phyloP scores from a whole-genome alignment of 805 yeast species.

The Lachancea nothofagi region DNA sequence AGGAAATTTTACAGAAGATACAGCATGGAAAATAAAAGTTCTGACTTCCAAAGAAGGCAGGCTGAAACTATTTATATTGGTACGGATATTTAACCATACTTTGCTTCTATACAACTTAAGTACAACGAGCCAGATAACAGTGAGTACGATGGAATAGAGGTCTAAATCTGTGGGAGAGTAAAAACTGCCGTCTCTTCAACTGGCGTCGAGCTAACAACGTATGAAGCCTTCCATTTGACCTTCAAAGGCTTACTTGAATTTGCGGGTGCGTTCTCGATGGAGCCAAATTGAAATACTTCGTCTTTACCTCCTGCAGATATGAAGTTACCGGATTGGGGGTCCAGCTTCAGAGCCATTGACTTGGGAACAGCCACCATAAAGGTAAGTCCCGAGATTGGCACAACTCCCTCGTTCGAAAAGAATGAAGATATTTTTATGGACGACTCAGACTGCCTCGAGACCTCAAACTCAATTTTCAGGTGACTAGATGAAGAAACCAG shows the following conservation, averaged over 20 bases:
- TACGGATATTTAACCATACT: neutral
- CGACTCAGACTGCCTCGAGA: constrained; percentile 34
- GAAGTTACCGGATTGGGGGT: constrained; percentile 54
- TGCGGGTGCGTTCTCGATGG: constrained; percentile 32
- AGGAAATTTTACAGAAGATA: constrained; percentile 30
- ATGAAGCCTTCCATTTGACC: constrained; percentile 71
- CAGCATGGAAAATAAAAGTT: constrained; percentile 25
- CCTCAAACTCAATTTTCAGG: constrained; percentile 46
- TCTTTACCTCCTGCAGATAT: constrained; percentile 44
- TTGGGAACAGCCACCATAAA: constrained; percentile 71
- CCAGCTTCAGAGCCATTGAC: constrained; percentile 48
- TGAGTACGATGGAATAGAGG: neutral
- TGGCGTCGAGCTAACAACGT: constrained; percentile 41
- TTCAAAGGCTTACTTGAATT: constrained; percentile 43
- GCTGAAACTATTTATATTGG: no score
- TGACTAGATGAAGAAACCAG: constrained; percentile 40
- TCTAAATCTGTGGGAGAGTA: constrained; percentile 31
- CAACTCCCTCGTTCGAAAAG: constrained; percentile 46
- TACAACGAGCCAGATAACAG: neutral
- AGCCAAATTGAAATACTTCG: constrained; percentile 47
- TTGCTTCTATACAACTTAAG: constrained; percentile 1
- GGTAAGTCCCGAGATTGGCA: constrained; percentile 45
- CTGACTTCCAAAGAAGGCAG: no score
- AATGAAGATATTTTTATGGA: constrained; percentile 41
- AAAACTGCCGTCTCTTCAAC: constrained; percentile 56